Base-by-base conservation (phyloP, 108 stramenopile genomes). In the Seminavis robusta region DNA sequence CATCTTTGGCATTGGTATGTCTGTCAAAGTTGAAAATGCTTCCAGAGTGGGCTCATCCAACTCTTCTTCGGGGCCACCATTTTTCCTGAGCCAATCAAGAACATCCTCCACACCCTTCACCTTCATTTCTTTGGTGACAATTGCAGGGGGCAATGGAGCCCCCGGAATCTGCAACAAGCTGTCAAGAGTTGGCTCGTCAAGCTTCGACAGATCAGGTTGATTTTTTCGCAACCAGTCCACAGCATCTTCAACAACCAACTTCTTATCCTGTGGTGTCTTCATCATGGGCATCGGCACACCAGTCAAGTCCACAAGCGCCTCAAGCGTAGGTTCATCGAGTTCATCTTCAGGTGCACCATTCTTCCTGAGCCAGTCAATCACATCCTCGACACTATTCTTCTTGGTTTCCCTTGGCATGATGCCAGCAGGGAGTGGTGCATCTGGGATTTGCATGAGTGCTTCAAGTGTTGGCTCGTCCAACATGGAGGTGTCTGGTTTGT, bases 401-500 rank as follows among this genome's bases (percentile, higher is more conserved):
- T 46, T 59, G 10, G n/a, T 8, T 20, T 28, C 2, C 2, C 16
- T 3, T 6, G 57, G 46, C 8, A 59, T 20, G 10, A 33, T 46
- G 11, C 45, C 45, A 4, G 7, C 44, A n/a, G 57, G 45, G 31
- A 41, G 16, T 8, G 42, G 33, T 10, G 33, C 28, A 4, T 29
- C 41, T 45, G 57, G 29, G 8, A 59, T 25, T 4, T 21, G 23
- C 8, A 21, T 20, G 25, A 56, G 54, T n/a, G 16, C 19, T 39
- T 25, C 25, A 6, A 56, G 34, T 2, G 9, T 39, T 8, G 6
- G 24, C 23, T 56, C 62, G 31, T 51, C 47, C 7, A 56, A 38
- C 40, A 65, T 64, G 11, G 47, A 45, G 2, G 51, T 24, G 21
- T 50, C 20, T 33, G 33, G 41, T 11, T 32, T 46, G 24, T 62